Evolutionary conservation across 257 asterid species (phyloP).

Genomic region (Apocynum venetum): DNA sequence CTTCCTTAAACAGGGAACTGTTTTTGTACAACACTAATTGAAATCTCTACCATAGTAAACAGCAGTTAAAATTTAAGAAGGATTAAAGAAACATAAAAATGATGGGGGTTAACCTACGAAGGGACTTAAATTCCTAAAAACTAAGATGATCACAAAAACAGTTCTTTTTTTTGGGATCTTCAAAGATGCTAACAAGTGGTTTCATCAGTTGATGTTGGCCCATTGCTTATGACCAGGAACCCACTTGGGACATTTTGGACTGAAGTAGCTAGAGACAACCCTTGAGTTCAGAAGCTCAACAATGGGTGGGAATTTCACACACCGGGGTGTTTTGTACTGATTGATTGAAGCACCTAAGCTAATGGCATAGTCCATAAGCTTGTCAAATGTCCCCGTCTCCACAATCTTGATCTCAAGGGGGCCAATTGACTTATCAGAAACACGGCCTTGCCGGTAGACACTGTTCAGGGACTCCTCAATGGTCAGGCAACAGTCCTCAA

Average conservation of each 20-base stretch:
- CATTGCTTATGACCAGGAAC: conserved; percentile 64
- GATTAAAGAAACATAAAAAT: conserved; percentile 32
- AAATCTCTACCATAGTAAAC: conserved; percentile 36
- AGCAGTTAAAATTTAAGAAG: conserved; percentile 29
- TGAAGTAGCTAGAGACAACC: conserved; percentile 51
- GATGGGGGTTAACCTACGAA: conserved; percentile 43
- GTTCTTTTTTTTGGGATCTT: conserved; percentile 16
- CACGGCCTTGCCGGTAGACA: conserved; percentile 79
- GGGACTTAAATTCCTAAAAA: conserved; percentile 11
- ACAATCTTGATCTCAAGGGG: conserved; percentile 83
- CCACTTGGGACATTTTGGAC: conserved; percentile 91
- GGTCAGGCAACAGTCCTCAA: conserved; percentile 80
- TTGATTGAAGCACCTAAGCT: conserved; percentile 84
- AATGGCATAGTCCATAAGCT: conserved; percentile 90
- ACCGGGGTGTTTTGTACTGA: conserved; percentile 88
- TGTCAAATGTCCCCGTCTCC: conserved; percentile 73
- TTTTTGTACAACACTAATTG: conserved; percentile 49
- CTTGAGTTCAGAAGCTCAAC: conserved; percentile 65
- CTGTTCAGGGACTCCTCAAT: conserved; percentile 79
- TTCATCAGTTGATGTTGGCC: conserved; percentile 40
- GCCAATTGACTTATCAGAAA: conserved; percentile 63
- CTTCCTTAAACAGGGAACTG: conserved; percentile 29
- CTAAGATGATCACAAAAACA: conserved; percentile 43
- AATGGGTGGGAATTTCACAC: conserved; percentile 76
- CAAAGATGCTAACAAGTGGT: background rate